phyloP scores from a whole-genome alignment of 2,329 filamentous ascomycete genomes.

The Fusarium nematophilum region DNA sequence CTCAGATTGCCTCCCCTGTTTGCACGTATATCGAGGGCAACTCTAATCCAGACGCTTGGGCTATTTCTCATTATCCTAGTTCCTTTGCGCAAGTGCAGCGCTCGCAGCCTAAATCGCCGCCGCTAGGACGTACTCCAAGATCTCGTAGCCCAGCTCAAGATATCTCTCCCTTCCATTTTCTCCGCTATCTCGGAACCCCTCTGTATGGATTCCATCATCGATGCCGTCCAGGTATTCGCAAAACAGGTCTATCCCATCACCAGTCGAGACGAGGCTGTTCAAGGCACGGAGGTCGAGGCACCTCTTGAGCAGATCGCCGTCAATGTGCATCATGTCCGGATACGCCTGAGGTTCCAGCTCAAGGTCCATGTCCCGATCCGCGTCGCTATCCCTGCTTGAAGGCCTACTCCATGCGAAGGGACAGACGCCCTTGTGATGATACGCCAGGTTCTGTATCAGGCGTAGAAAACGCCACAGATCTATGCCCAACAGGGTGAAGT shows the following conservation, averaged over 20 bases:
- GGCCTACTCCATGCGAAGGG: slow-evolving; percentile 53
- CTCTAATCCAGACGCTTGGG: background rate
- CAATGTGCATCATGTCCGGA: slow-evolving; percentile 69
- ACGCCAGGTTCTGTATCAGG: slow-evolving; percentile 77
- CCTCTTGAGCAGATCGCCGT: slow-evolving; percentile 72
- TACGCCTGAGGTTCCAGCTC: slow-evolving; percentile 50
- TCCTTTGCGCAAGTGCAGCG: no score
- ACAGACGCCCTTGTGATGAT: slow-evolving; percentile 59
- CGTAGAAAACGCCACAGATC: slow-evolving; percentile 75
- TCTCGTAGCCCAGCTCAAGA: slow-evolving; percentile 62
- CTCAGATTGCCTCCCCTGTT: background rate
- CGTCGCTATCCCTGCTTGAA: slow-evolving; percentile 13
- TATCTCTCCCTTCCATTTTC: slow-evolving; percentile 49
- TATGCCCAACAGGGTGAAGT: slow-evolving; percentile 74
- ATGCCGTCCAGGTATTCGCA: slow-evolving; percentile 61
- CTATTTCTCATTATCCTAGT: background rate
- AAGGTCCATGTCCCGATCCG: slow-evolving; percentile 33
- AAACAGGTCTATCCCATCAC: slow-evolving; percentile 54
- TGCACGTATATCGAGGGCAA: background rate
- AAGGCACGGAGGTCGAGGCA: slow-evolving; percentile 61
- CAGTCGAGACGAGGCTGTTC: slow-evolving; percentile 54
- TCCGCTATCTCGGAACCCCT: slow-evolving; percentile 42
- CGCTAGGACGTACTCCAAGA: slow-evolving; percentile 65
- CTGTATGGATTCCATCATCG: slow-evolving; percentile 58
- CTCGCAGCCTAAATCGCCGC: slow-evolving; percentile 56